A percentile compares a stretch with the other conserved stretches of the same genome.
Conservation (phyloP, 352 stramenopile genomes). For the Albugo laibachii region DNA sequence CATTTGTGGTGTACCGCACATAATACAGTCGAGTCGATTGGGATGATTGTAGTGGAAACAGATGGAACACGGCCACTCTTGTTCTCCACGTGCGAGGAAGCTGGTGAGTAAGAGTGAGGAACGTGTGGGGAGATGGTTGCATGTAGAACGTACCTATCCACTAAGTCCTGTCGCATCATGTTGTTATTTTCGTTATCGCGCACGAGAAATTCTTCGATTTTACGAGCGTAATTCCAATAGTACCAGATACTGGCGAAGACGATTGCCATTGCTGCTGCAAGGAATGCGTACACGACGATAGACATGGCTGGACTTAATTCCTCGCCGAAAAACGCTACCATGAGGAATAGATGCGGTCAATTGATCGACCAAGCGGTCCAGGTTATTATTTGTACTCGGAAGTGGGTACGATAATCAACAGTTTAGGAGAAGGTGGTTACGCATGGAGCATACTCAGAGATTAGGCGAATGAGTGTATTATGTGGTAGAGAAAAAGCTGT, state of each 20-base stretch:
- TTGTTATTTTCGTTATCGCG: conserved; percentile 77
- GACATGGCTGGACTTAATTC: conserved; percentile 43
- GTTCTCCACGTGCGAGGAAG: conserved; percentile 56
- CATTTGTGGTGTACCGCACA: conserved; percentile 60
- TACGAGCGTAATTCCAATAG: conserved; percentile 75
- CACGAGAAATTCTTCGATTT: conserved; percentile 69
- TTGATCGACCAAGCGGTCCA: too few species aligned
- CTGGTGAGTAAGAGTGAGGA: conserved; percentile 5
- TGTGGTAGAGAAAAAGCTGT: too few species aligned
- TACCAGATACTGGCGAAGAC: conserved; percentile 61
- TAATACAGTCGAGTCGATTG: conserved; percentile 57
- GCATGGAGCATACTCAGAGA: too few species aligned
- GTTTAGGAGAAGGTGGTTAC: too few species aligned
- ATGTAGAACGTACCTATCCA: conserved; percentile 23
- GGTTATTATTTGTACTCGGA: too few species aligned
- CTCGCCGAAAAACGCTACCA: conserved; percentile 70
- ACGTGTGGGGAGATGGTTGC: too few species aligned
- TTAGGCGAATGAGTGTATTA: too few species aligned
- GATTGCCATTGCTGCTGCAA: conserved; percentile 45
- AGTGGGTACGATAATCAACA: too few species aligned
- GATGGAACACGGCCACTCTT: conserved; percentile 74
- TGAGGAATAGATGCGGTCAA: conserved; percentile 3
- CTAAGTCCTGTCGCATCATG: conserved; percentile 74
- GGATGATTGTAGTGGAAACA: conserved; percentile 79
- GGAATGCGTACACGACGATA: conserved; percentile 55